Evolutionary conservation across 73 alveolate species (phyloP), one percentile per base, ranked within the genome.

Genomic region (Urostyla sp.): DNA sequence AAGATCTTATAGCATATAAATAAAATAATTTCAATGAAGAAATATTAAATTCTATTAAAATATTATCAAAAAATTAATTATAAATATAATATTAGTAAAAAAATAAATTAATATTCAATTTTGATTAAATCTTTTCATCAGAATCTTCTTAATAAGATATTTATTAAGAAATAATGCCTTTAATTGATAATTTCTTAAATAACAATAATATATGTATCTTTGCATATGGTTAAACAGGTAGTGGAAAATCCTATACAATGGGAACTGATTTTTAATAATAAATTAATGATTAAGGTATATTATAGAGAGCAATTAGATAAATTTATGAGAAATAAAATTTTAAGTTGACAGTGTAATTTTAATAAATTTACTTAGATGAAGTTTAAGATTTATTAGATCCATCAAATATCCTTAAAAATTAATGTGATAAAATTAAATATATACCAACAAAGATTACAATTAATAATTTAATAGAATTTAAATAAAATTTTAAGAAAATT

Each of bases 181-280:
- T 93, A 11, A 88, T 93, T 44, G 90, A 90, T 63, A 90, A 95
- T 36, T 80, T 93, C 36, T 72, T 92, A 56, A 96, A 93, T 40
- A 96, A 96, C 37, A 77, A 58, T 69, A 86, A 90, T 59, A 94
- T 93, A 5, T 48, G 94, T 84, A 92, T 93, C 27, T 72, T 80
- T 31, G 93, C 96, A 37, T 93, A 93, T 60, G 98, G 98, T 18
- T 91, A 93, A 79, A 90, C 97, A 16, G 98, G 98, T 18, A 75
- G 93, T 1, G 98, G 98, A 30, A 93, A 93, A 80, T 90, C 98
- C 43, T 93, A 63, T 92, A 93, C 98, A 7, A 93, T 93, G 98
- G 96, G 88, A 45, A 90, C 92, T 11, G 92, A 89, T 4, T 5
- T 30, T 16, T 50, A 58, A 1, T 31, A 50, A 43, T 46, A 49